phyloP scores from a whole-genome alignment of 441 rosid genomes.

The Geranium incanum region DNA sequence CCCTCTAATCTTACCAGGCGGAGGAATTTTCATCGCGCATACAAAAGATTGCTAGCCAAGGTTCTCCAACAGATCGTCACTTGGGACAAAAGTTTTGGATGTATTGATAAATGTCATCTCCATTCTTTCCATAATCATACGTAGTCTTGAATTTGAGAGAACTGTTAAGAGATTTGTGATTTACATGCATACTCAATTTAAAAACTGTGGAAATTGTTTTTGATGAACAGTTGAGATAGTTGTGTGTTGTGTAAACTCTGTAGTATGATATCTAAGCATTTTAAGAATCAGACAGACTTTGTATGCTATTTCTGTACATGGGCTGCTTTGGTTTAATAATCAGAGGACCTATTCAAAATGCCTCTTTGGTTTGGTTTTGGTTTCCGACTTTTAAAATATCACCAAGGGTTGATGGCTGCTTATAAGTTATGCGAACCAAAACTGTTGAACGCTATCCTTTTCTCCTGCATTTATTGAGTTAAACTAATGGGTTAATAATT shows the following conservation, averaged over 20 bases:
- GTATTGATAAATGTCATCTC: conserved; percentile 31
- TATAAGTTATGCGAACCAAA: no score
- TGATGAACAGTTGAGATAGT: not conserved
- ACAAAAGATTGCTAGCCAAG: conserved; percentile 63
- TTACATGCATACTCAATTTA: not conserved
- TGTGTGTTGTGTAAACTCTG: not conserved
- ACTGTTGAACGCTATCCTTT: no score
- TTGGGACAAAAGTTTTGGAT: conserved; percentile 65
- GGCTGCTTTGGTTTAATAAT: no score
- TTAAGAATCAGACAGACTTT: not conserved
- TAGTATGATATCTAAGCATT: not conserved
- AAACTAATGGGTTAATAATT: no score
- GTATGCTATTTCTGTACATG: no score
- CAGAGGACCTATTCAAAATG: no score
- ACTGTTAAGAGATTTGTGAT: not conserved
- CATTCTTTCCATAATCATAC: not conserved
- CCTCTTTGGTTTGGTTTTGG: no score
- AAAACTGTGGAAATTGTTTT: not conserved
- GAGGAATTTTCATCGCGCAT: conserved; percentile 84
- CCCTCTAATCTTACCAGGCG: conserved; percentile 41
- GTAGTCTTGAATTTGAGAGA: not conserved
- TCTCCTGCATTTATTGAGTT: no score
- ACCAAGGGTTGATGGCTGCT: no score
- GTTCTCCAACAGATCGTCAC: conserved; percentile 53
- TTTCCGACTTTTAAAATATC: no score